Base-by-base conservation (phyloP, 768 basidiomycete genomes). In the Tricholoma sp. region DNA sequence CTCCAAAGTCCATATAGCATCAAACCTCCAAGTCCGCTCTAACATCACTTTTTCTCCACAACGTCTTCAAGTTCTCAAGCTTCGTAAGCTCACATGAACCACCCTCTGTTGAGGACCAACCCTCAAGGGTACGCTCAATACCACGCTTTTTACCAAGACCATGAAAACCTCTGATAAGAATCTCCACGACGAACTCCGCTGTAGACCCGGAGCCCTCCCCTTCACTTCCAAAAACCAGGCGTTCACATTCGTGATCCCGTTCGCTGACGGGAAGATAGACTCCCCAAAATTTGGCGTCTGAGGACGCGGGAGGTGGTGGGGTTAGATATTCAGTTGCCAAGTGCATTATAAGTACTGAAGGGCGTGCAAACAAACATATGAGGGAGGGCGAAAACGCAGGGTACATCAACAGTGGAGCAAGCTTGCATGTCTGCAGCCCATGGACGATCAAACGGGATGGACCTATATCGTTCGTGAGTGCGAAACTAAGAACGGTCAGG, bases 281-380 rank as follows among this genome's bases (percentile, higher is more conserved):
- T 36, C 76, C 74, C 90, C 89, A 94, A 71, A 94, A 95, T 64
- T 90, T 90, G 34, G 79, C 73, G n/a, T 77, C 72, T 0, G 80
- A 62, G 8, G 83, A 80, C 39, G 75, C 71, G 7, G 88, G 82
- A 1, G 89, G 88, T 0, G 92, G 91, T 0, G 79, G 81, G 1
- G 83, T 81, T 47, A 91, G 76, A 66, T 91, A 94, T 7, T 84
- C 82, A 28, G 74, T 77, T 1, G 89, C 79, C 50, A 98, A 72
- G 64, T 91, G 82, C 6, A 65, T 66, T 34, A 98, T 72, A 52
- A 97, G 78, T 1, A 76, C 73, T 0, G 89, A 79, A 2, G 92
- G 88, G 64, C 92, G 88, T 0, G 86, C 81, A 44, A 77, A 80
- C 13, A 91, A 60, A 59, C 86, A 84, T 0, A 80, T 74, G 24